Conservation (phyloP, 805 yeast species). For the Priceomyces castillae region DNA sequence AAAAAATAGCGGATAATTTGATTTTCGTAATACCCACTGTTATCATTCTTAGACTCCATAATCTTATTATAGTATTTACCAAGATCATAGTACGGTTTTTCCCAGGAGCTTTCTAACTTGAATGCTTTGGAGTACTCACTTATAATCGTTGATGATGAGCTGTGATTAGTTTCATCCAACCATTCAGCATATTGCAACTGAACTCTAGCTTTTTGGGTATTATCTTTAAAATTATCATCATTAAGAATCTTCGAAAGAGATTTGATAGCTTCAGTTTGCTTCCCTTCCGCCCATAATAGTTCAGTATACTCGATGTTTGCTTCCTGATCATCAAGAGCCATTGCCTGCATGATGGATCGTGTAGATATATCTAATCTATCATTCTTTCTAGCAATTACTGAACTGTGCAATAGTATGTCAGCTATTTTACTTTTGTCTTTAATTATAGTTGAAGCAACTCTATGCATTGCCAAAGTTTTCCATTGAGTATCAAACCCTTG, state of each 20-base stretch:
- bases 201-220: constrained; percentile 36
- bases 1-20: constrained; percentile 56
- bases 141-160: constrained; percentile 69
- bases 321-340: constrained; percentile 37
- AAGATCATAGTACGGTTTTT: constrained; percentile 73
- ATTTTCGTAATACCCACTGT: constrained; percentile 51
- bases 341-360: constrained; percentile 60
- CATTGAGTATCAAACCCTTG: constrained; percentile 56
- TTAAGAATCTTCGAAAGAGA: constrained; percentile 46
- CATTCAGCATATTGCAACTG: constrained; percentile 81
- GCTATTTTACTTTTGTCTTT: constrained; percentile 36
- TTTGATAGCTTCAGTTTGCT: constrained; percentile 78
- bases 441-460: constrained; percentile 36
- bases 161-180: constrained; percentile 83
- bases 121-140: constrained; percentile 64
- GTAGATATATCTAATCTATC: constrained; percentile 72
- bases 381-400: constrained; percentile 64
- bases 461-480: constrained; percentile 57
- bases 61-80: constrained; percentile 80
- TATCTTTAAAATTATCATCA: constrained; percentile 16
- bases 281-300: constrained; percentile 86
- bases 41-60: constrained; percentile 58
- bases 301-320: constrained; percentile 77
- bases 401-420: constrained; percentile 55
- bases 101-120: constrained; percentile 57